phyloP scores from a whole-genome alignment of 345 rosid genomes.

The Eucalyptus globulus region DNA sequence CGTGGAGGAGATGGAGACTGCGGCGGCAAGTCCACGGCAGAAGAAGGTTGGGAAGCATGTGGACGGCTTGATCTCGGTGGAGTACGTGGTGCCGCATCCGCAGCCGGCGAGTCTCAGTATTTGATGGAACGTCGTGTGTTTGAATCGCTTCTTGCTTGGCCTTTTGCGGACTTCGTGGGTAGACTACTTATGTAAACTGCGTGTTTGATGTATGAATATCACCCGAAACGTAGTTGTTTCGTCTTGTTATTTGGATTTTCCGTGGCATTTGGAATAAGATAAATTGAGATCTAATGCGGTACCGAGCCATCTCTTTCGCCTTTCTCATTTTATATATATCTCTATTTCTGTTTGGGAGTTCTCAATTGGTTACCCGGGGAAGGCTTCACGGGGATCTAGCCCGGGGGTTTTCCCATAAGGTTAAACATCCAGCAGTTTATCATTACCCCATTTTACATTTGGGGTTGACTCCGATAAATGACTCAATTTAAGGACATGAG shows the following conservation, averaged over 20 bases:
- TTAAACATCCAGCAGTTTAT: no score
- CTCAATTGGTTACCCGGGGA: no score
- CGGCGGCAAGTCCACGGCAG: conserved; percentile 19
- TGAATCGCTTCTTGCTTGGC: neutral
- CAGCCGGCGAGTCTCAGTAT: neutral
- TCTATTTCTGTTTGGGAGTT: no score
- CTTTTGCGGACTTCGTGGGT: neutral
- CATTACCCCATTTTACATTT: no score
- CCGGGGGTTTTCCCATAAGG: no score
- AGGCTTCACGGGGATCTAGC: no score
- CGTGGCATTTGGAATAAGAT: neutral
- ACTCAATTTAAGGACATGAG: no score
- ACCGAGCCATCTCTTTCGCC: neutral
- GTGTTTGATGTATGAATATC: neutral
- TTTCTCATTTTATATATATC: no score
- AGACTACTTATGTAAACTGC: neutral
- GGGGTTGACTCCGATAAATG: no score
- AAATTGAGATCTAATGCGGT: neutral
- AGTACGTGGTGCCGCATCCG: conserved; percentile 25
- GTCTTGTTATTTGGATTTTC: no score
- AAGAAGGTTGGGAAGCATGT: conserved; percentile 2
- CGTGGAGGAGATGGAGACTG: conserved; percentile 19
- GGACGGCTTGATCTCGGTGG: conserved; percentile 39
- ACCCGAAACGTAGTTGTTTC: no score
- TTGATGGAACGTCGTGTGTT: neutral